These are phyloP conservation scores for Endoconidiophora polonica DNA, from an alignment of 2,329 filamentous ascomycete species.

Conservation along the genomic window DNA sequence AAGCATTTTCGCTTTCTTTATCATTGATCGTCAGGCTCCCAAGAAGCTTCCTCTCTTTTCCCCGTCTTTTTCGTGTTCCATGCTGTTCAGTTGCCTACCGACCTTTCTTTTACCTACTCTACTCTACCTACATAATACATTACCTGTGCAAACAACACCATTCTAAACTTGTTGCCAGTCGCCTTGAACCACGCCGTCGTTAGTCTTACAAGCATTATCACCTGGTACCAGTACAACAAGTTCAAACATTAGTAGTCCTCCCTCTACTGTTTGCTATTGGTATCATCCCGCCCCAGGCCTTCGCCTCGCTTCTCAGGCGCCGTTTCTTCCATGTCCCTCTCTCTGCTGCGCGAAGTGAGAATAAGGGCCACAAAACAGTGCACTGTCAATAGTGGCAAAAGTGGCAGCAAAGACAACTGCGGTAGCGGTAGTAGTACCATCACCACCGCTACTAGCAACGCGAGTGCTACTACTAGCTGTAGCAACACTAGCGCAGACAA, in stretches of 20 bases:
- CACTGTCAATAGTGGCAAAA: background rate
- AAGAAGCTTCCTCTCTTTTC: conserved; percentile 12
- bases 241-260: too few relatives aligned
- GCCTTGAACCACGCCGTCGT: background rate
- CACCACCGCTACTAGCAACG: background rate
- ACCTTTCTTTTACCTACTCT: background rate
- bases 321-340: conserved; percentile 6
- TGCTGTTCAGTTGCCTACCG: background rate
- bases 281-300: background rate
- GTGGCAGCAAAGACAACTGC: conserved; percentile 1
- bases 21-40: background rate
- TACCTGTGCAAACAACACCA: too few relatives aligned
- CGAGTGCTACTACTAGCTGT: background rate
- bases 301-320: background rate
- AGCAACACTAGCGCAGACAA: background rate
- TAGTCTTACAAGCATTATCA: background rate
- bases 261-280: background rate
- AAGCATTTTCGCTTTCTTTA: conserved; percentile 13
- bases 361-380: conserved; percentile 5
- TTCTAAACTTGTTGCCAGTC: too few relatives aligned
- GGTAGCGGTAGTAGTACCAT: conserved; percentile 1
- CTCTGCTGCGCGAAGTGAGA: conserved; percentile 7
- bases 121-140: too few relatives aligned
- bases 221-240: background rate
- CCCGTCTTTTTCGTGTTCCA: conserved; percentile 2